Base-by-base conservation (phyloP, 2,329 filamentous ascomycete genomes). In the Talaromyces sp. region DNA sequence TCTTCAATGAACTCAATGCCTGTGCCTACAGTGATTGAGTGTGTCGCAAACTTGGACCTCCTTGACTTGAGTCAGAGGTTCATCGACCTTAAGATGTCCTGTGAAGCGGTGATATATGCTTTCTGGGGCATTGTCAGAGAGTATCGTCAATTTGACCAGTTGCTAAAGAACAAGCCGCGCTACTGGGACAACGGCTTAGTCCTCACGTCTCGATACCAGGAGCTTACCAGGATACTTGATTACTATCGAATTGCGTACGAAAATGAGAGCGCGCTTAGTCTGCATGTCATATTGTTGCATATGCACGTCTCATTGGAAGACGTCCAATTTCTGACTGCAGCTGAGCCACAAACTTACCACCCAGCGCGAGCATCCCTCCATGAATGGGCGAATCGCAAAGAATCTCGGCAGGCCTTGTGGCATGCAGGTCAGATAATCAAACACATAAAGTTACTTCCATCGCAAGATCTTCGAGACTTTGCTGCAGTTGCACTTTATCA, bases 121-220 rank as follows among this genome's bases (percentile, higher is more conserved):
- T 70, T 74, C 1, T 77, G 75, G 74, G 64, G 67, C 5, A 62
- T 77, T 41, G 65, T 68, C 2, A 75, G 73, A 72, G 74, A 77
- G 33, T 73, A 70, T 58, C 69, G 73, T 2, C 74, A 77, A 13
- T 56, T 76, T 5, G 70, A 66, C 0, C 68, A 71, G 6, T 49
- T 77, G 0, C 69, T 75, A 7, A 62, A 69, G 5, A 58, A 67
- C 4, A 67, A 66, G 1, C 69, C 72, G 2, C 67, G 71, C 0
- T 69, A 71, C 1, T 76, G 73, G 65, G 72, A 75, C 17, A 64
- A 73, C 9, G 64, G 69, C 0, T 65, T 75, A 0, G 64, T 77
- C 15, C 70, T 72, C 37, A 63, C 68, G 0, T 70, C 74, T 10
- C 68, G 74, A 0, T 69, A 69, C 35, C 71, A 76, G 4, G 73